These are phyloP conservation scores for Beauveria sp. DNA, from an alignment of 2,329 filamentous ascomycete genomes.

Conservation along the genomic window DNA sequence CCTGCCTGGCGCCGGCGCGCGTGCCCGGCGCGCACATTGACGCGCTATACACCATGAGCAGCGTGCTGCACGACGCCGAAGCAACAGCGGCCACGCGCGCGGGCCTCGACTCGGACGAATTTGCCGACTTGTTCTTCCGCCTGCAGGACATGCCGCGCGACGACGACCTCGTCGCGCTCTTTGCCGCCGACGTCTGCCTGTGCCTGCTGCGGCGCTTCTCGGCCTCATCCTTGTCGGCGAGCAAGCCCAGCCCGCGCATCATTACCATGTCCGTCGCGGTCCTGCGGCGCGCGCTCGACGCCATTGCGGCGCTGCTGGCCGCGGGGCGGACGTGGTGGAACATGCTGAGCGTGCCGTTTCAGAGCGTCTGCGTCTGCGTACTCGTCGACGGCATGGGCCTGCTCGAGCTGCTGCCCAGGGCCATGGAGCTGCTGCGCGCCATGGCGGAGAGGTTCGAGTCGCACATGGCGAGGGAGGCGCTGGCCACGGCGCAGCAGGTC, in stretches of 20 bases:
- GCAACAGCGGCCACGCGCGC: neutral
- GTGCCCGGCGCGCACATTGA: slow-evolving; percentile 3
- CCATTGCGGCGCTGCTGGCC: neutral
- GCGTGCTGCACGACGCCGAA: slow-evolving; percentile 1
- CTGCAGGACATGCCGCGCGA: neutral
- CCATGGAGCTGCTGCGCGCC: slow-evolving; percentile 6
- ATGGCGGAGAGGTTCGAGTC: slow-evolving; percentile 10
- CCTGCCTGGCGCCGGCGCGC: neutral
- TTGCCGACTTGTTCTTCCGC: neutral
- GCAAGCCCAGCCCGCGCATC: neutral
- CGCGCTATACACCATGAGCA: neutral
- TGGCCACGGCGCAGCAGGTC: slow-evolving; percentile 11
- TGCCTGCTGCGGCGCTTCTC: slow-evolving; percentile 10
- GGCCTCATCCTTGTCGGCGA: neutral
- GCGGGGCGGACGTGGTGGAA: slow-evolving; percentile 13
- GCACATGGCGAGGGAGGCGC: slow-evolving; percentile 14
- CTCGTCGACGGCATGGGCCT: slow-evolving; percentile 7
- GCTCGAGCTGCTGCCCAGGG: slow-evolving; percentile 11
- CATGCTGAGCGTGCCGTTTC: slow-evolving; percentile 13
- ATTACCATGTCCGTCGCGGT: neutral
- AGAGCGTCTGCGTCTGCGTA: slow-evolving; percentile 11
- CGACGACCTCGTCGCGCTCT: slow-evolving; percentile 6
- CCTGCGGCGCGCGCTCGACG: slow-evolving; percentile 1
- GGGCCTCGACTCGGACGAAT: slow-evolving; percentile 3
- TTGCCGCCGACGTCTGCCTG: slow-evolving; percentile 12